Base-by-base conservation (phyloP, 2,329 filamentous ascomycete genomes). In the Exophiala lecanii-corni region DNA sequence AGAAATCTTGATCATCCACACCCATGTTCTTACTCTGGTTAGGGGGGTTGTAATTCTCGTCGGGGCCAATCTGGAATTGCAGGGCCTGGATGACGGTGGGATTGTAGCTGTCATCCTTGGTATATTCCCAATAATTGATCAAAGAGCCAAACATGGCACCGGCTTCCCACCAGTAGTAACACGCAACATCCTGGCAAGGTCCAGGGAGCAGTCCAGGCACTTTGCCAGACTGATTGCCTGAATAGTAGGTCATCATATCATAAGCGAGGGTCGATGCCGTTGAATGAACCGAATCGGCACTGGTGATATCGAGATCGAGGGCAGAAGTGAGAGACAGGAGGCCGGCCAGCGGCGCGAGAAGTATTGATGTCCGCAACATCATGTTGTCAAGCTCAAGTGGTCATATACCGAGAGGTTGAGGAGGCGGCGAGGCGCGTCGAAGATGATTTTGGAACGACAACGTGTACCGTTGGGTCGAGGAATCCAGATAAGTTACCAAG, bases 101-200 rank as follows among this genome's bases (percentile, higher is more conserved):
- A 45, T 68, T 67, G 57, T 63, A 69, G 21, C 57, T 62, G 23
- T 57, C 57, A 43, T 69, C 66, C 7, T 62, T 61, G 2, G 66
- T 69, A 41, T 62, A 65, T 46, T 58, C 63, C 66, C 65, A 68
- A 48, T 69, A 69, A 39, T 69, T 62, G 49, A 69, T 59, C 9
- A 69, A 49, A 2, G 62, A 49, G 3, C 55, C 59, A 30, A 62
- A 65, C 54, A 65, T 61, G 15, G 61, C 61, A 9, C 61, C 61
- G 2, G 59, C 59, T 46, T 63, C 60, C 62, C 62, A 65, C 62
- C 62, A 65, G 49, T 59, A 63, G 48, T 62, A 64, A 48, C 54
- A 57, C 33, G 18, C 42, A 9, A 40, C 23, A 3, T 37, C 37
- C 15, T 34, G 28, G 48, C 53, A 57, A 2, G 62, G 60, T n/a